Evolutionary conservation across 2,329 filamentous ascomycete species (phyloP).

Genomic region (Xylaria sp.): DNA sequence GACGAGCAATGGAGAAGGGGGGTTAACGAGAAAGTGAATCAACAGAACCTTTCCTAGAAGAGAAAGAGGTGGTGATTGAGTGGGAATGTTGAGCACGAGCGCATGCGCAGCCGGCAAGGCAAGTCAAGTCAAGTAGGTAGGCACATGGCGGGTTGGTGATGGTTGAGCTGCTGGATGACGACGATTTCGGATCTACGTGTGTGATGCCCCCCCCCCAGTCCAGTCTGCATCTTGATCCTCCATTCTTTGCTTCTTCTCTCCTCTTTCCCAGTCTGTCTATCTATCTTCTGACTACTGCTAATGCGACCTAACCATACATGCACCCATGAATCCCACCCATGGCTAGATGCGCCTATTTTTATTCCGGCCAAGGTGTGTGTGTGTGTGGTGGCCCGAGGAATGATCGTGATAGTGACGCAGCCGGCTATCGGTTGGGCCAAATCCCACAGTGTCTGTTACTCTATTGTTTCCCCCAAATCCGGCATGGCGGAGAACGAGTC

Average conservation of each 20-base stretch:
- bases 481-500: constrained; percentile 4
- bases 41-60: neutral
- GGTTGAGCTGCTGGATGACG: constrained; percentile 9
- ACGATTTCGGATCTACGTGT: constrained; percentile 10
- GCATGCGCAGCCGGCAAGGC: constrained; percentile 7
- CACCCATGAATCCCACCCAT: constrained; percentile 6
- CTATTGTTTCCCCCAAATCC: neutral
- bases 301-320: constrained; percentile 17
- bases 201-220: no score
- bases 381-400: constrained; percentile 5
- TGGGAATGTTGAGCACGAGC: neutral
- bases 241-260: neutral
- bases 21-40: neutral
- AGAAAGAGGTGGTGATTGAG: neutral
- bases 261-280: neutral
- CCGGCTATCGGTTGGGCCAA: constrained; percentile 7
- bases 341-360: constrained; percentile 18
- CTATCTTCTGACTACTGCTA: constrained; percentile 8
- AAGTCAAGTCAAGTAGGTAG: neutral
- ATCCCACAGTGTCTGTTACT: constrained; percentile 3
- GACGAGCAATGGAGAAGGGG: neutral
- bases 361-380: constrained; percentile 4
- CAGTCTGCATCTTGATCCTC: no score
- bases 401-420: constrained; percentile 21
- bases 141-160: neutral